Evolutionary conservation across 1,284 basidiomycete genomes (phyloP), one percentile per base, ranked within the genome.

Genomic region (Cutaneotrichosporon spelunceum): DNA sequence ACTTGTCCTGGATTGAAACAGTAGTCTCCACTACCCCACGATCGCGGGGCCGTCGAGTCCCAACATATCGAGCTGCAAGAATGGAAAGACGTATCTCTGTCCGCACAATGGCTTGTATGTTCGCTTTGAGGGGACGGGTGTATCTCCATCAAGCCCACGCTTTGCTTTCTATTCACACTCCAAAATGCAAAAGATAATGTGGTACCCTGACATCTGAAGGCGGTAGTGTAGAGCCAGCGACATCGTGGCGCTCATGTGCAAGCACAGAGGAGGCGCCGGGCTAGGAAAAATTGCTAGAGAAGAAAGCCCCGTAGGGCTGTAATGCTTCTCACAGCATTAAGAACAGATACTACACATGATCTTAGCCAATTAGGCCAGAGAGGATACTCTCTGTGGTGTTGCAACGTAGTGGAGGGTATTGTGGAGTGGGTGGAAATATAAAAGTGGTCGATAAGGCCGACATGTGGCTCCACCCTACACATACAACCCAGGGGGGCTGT

Each of bases 331-430:
- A 77, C 68, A 72, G 69, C 65, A 45, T 72, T 72, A 77, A 77
- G 74, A 76, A 77, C 75, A 76, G 75, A 77, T 77, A 77, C 74
- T 77, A 77, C 75, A 77, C 75, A 77, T 76, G 75, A 77, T 77
- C 75, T 75, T 77, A 77, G 75, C 75, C 75, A 77, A 77, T 73
- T 74, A 75, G 75, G 75, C 74, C 73, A 77, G 75, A 77, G 75
- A 77, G 75, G 75, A 75, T 77, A 53, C 14, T 39, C 3, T 1
- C n/a, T 4, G 14, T 11, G 7, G 5, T 6, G 7, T 3, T 24
- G 14, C 8, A 27, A 24, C 33, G 27, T 42, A 6, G 2, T 30
- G 10, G 11, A 3, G 13, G 27, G 36, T 50, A 42, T n/a, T n/a
- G n/a, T n/a, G n/a, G n/a, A n/a, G n/a, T n/a, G n/a, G n/a, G n/a